These are phyloP conservation scores for Filobasidium uniguttulatum DNA, from an alignment of 1,284 basidiomycete genomes.

Conservation along the genomic window DNA sequence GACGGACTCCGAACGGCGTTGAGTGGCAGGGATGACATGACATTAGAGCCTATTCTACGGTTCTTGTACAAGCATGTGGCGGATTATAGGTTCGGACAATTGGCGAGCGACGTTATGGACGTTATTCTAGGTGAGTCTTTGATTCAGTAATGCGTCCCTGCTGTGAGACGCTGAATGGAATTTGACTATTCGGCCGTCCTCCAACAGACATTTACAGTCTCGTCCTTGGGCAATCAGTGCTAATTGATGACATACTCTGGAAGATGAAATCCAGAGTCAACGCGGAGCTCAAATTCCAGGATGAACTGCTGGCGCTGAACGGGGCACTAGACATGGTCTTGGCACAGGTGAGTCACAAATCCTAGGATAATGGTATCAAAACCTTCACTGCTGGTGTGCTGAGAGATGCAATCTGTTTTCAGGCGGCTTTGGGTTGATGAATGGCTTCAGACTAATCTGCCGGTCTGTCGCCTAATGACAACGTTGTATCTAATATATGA, in stretches of 20 bases:
- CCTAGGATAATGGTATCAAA: too few species aligned
- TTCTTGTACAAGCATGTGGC: slow-evolving; percentile 73
- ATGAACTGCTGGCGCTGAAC: slow-evolving; percentile 65
- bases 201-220: slow-evolving; percentile 73
- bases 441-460: too few species aligned
- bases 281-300: slow-evolving; percentile 80
- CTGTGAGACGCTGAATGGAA: neutral
- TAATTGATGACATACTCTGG: slow-evolving; percentile 77
- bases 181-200: neutral
- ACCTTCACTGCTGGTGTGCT: too few species aligned
- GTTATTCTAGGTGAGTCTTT: slow-evolving; percentile 65
- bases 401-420: too few species aligned
- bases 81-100: slow-evolving; percentile 79
- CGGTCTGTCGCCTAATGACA: too few species aligned
- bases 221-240: slow-evolving; percentile 80
- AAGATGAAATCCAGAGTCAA: slow-evolving; percentile 69
- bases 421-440: too few species aligned
- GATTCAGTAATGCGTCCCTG: neutral
- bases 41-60: slow-evolving; percentile 77
- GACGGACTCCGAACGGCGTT: slow-evolving; percentile 80
- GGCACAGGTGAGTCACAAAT: slow-evolving; percentile 40
- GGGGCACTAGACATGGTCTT: slow-evolving; percentile 91
- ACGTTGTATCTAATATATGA: too few species aligned
- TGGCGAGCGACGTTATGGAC: slow-evolving; percentile 68
- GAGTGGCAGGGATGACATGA: slow-evolving; percentile 80